Evolutionary conservation across 306 rosid species (phyloP), one percentile per base, ranked within the genome.

Genomic region (Rubus parviflorus): DNA sequence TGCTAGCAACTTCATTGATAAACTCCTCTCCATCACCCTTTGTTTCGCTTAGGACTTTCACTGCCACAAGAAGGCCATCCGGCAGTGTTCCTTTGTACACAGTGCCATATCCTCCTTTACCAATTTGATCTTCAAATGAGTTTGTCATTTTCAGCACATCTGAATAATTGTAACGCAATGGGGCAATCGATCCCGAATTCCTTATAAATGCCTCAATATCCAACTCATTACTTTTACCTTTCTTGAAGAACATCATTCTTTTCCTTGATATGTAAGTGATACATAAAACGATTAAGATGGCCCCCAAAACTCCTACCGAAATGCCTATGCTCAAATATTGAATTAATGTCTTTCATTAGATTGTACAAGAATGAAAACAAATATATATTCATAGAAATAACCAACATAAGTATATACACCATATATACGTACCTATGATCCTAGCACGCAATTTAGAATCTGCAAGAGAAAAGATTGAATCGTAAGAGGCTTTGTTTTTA

Each of bases 1-100:
- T 88, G 49, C 87, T 85, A 0, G 60, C 84, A 45, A 87, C 85
- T 75, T 87, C 88, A 47, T 87, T 84, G 10, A 84, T 58, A 41
- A 87, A 83, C 12, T 87, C 88, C 70, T 85, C 87, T 23, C 79
- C 91, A 23, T 65, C 66, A 40, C 79, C 83, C 20, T 76, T 69
- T 0, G 79, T 58, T 10, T 76, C 84, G 0, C 12, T 76, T 3
- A 85, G n/a, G 16, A 83, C 62, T 71, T 88, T 88, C 19, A 85
- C 84, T 0, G 85, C 89, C 9, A 81, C 87, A 12, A 23, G 69
- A 81, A 40, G 76, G 12, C 85, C 85, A 74, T 88, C 75, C 1
- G 48, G 15, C 71, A 85, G 53, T 8, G 0, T 72, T n/a, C 82
- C 87, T 81, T 80, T 84, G 47, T 82, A 84, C 0, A 87, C 88